Conservation (phyloP, 768 basidiomycete species). For the Xerocomus potaroensis region DNA sequence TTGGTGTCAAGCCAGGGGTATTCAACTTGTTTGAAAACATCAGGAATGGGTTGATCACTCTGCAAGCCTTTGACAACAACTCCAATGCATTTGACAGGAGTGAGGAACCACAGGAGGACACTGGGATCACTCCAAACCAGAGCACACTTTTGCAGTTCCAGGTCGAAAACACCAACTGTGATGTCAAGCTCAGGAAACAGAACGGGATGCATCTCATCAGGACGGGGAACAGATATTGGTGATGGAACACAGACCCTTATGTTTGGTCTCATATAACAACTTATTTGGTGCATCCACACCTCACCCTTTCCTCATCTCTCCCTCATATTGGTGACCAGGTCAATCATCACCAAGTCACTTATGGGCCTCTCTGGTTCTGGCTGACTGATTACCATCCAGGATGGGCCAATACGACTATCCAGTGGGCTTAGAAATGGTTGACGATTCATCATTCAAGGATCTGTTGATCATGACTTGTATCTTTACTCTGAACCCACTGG, state of each 20-base stretch:
- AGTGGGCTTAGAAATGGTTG: constrained; percentile 58
- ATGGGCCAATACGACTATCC: constrained; percentile 92
- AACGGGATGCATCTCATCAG: constrained; percentile 95
- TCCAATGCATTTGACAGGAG: constrained; percentile 50
- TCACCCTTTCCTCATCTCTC: too few species aligned
- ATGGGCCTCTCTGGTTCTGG: constrained; percentile 67
- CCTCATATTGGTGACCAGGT: too few species aligned
- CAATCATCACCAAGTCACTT: constrained; percentile 91
- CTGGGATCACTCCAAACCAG: constrained; percentile 80
- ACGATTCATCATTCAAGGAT: constrained; percentile 92
- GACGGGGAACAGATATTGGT: constrained; percentile 96
- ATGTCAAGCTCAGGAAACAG: constrained; percentile 86
- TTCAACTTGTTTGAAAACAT: constrained; percentile 97
- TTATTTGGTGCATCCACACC: constrained; percentile 88
- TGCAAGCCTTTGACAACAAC: constrained; percentile 97
- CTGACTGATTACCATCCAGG: constrained; percentile 81
- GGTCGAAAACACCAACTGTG: constrained; percentile 98
- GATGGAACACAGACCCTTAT: constrained; percentile 92
- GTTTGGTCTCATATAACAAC: constrained; percentile 94
- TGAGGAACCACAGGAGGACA: constrained; percentile 72
- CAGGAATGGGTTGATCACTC: constrained; percentile 84
- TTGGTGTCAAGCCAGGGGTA: constrained; percentile 94
- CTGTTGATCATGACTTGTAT: constrained; percentile 81
- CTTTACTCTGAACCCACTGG: constrained; percentile 91
- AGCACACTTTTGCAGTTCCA: constrained; percentile 87